Evolutionary conservation across 2,329 filamentous ascomycete genomes (phyloP).

Genomic region (Aureobasidium sp.): DNA sequence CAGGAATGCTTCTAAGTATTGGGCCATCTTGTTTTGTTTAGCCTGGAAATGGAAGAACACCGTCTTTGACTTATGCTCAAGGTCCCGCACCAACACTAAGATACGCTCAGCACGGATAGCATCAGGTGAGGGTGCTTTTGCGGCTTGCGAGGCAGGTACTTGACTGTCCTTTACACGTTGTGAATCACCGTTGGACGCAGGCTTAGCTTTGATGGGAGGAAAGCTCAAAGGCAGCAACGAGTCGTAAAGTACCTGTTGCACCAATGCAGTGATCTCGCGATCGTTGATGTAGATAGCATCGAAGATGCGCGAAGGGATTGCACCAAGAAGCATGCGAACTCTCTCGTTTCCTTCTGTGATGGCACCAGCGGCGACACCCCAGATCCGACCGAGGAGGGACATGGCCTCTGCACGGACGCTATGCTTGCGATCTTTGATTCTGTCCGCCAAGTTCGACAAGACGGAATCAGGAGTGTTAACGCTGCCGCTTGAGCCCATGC

Average conservation of each 20-base stretch:
- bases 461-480: conserved; percentile 69
- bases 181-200: conserved; percentile 40
- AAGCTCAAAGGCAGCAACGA: conserved; percentile 83
- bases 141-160: conserved; percentile 30
- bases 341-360: conserved; percentile 74
- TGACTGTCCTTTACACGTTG: conserved; percentile 56
- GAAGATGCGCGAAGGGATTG: conserved; percentile 76
- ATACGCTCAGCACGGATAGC: conserved; percentile 77
- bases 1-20: conserved; percentile 66
- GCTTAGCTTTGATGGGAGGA: conserved; percentile 55
- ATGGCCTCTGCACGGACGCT: conserved; percentile 80
- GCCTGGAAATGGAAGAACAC: conserved; percentile 83
- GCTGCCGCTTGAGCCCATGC: conserved; percentile 67
- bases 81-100: conserved; percentile 66
- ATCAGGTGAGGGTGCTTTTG: conserved; percentile 52
- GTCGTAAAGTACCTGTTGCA: conserved; percentile 81
- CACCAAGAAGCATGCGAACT: conserved; percentile 64
- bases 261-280: conserved; percentile 69
- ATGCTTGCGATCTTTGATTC: conserved; percentile 77
- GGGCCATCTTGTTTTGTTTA: conserved; percentile 65
- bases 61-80: conserved; percentile 69
- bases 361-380: conserved; percentile 87
- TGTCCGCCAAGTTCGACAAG: conserved; percentile 72
- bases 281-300: conserved; percentile 89
- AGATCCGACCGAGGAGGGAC: conserved; percentile 73